A percentile compares a stretch with the other conserved stretches of the same genome.
Evolutionary conservation across 352 stramenopile genomes (phyloP).

Genomic region (Globisporangium uncinulatum): DNA sequence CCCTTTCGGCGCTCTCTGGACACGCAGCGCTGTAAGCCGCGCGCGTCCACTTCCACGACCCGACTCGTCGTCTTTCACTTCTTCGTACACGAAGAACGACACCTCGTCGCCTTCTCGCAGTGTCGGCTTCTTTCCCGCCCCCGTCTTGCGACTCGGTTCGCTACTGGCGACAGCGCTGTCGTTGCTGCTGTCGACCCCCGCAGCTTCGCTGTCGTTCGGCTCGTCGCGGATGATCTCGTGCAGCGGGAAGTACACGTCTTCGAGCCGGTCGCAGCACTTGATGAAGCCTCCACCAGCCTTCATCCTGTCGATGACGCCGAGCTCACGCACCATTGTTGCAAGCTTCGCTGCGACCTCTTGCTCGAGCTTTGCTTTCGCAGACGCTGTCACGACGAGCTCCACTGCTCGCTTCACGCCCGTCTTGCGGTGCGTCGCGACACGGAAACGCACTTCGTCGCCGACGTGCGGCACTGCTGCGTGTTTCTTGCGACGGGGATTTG

Average conservation of each 20-base stretch:
- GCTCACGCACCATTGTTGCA: slow-evolving; percentile 43
- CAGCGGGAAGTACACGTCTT: slow-evolving; percentile 71
- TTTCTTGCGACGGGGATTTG: slow-evolving; percentile 6
- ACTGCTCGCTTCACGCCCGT: slow-evolving; percentile 58
- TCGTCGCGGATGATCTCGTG: slow-evolving; percentile 35
- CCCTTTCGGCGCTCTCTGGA: slow-evolving; percentile 53
- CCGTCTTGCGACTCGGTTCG: slow-evolving; percentile 13
- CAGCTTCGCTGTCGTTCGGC: not conserved
- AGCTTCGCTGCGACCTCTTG: slow-evolving; percentile 69
- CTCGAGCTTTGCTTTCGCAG: slow-evolving; percentile 54
- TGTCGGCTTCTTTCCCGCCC: slow-evolving; percentile 3
- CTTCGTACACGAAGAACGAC: slow-evolving; percentile 75
- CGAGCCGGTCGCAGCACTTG: slow-evolving; percentile 54
- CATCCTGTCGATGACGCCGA: slow-evolving; percentile 49
- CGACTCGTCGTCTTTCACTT: slow-evolving; percentile 37
- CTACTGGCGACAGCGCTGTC: slow-evolving; percentile 11
- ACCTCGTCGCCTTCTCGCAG: slow-evolving; percentile 67
- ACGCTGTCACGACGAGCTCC: slow-evolving; percentile 49
- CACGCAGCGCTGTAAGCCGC: slow-evolving; percentile 56
- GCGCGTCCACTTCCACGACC: slow-evolving; percentile 15
- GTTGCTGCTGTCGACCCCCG: slow-evolving; percentile 1
- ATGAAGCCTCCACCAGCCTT: slow-evolving; percentile 68
- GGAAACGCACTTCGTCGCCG: slow-evolving; percentile 69
- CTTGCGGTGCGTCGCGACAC: slow-evolving; percentile 67
- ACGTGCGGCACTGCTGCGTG: slow-evolving; percentile 30